phyloP scores from a whole-genome alignment of 2,329 filamentous ascomycete species.

The Sordariomycetes sp. region DNA sequence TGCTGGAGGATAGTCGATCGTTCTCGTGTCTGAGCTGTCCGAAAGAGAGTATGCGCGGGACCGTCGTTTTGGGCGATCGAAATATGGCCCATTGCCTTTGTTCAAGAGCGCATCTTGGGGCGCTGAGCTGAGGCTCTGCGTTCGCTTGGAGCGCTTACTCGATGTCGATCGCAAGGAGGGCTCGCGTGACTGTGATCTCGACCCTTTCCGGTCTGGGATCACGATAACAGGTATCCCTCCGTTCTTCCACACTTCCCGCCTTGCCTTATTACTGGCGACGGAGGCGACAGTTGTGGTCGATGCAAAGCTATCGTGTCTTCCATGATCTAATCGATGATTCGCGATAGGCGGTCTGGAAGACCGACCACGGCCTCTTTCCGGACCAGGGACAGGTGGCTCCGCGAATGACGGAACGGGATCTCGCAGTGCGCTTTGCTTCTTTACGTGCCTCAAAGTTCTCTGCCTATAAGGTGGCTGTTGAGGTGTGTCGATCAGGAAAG shows the following conservation, averaged over 20 bases:
- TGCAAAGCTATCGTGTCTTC: slow-evolving; percentile 34
- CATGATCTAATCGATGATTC: slow-evolving; percentile 13
- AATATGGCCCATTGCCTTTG: slow-evolving; percentile 31
- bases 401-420: slow-evolving; percentile 23
- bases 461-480: slow-evolving; percentile 28
- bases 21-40: slow-evolving; percentile 42
- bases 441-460: slow-evolving; percentile 52
- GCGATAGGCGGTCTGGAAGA: neutral
- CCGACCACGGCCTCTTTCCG: neutral
- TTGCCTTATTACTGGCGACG: slow-evolving; percentile 41
- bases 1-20: slow-evolving; percentile 50
- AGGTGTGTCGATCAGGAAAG: slow-evolving; percentile 39
- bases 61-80: slow-evolving; percentile 30
- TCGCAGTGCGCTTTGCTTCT: slow-evolving; percentile 42
- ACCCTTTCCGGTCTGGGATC: slow-evolving; percentile 49
- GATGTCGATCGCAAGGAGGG: slow-evolving; percentile 53
- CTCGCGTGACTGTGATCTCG: slow-evolving; percentile 39
- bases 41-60: slow-evolving; percentile 36
- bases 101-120: slow-evolving; percentile 24
- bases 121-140: slow-evolving; percentile 41
- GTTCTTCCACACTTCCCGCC: slow-evolving; percentile 49
- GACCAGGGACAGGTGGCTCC: neutral
- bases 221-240: slow-evolving; percentile 55
- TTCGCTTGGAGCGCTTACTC: slow-evolving; percentile 44
- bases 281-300: slow-evolving; percentile 41